Percentiles rank a stretch among this genome's conserved stretches.
Evolutionary conservation across 345 rosid genomes (phyloP).

Genomic region (Aquilaria yunnanensis): DNA sequence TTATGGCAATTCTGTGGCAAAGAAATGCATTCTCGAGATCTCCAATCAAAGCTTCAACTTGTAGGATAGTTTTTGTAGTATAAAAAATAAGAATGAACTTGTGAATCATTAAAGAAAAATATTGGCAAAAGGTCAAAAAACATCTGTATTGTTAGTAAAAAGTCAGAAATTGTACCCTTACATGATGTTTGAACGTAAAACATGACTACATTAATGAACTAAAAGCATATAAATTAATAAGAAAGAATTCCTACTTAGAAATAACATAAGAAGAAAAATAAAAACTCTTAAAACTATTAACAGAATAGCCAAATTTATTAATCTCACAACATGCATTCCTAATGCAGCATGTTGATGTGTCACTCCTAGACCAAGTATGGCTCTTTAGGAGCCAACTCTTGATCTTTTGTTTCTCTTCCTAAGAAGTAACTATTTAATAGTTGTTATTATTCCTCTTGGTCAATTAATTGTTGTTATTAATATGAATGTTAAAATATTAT

Average conservation of each 20-base stretch:
- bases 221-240: neutral
- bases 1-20: constrained; percentile 21
- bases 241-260: neutral
- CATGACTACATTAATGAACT: neutral
- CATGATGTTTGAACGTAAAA: neutral
- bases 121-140: constrained; percentile 5
- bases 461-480: no score
- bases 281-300: neutral
- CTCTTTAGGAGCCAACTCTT: no score
- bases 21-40: constrained; percentile 75
- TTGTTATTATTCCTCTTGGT: no score
- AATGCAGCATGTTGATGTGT: no score
- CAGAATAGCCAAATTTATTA: neutral
- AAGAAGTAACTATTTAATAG: no score
- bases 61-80: constrained; percentile 46
- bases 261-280: neutral
- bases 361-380: no score
- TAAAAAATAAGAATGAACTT: constrained; percentile 10
- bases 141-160: no score
- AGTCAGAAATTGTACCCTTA: neutral
- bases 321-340: no score
- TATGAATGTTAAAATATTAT: neutral
- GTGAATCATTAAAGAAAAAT: neutral
- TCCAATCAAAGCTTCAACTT: constrained; percentile 75
- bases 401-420: no score